These are phyloP conservation scores for Heliamphora exappendiculata DNA, from an alignment of 148 eudicot genomes.

Conservation along the genomic window DNA sequence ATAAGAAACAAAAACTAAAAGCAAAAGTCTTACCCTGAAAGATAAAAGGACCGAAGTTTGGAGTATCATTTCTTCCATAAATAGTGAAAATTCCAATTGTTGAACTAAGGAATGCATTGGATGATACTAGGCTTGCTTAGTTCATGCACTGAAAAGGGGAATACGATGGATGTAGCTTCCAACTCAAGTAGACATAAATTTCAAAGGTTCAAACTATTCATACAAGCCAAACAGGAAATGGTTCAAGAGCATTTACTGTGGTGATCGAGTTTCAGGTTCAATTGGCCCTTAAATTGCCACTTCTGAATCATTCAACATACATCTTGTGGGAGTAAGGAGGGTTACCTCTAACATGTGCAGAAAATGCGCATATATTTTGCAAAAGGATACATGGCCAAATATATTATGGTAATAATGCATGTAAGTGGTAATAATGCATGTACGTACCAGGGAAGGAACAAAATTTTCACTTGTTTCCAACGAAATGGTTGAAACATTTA, in stretches of 20 bases:
- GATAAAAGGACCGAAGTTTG: background rate
- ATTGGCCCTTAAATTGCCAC: background rate
- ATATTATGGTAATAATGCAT: too few species aligned
- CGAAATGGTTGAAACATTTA: too few species aligned
- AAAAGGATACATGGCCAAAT: too few species aligned
- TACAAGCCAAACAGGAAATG: background rate
- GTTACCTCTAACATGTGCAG: background rate
- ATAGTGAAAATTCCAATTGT: too few species aligned
- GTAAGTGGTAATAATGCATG: too few species aligned
- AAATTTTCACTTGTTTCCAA: too few species aligned
- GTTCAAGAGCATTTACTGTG: background rate
- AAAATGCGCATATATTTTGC: too few species aligned
- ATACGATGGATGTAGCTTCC: background rate
- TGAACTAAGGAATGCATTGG: background rate
- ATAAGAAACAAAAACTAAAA: background rate
- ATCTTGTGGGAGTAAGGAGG: background rate
- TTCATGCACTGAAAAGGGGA: slow-evolving; percentile 1
- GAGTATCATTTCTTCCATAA: background rate
- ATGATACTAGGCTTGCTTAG: background rate
- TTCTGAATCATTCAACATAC: background rate
- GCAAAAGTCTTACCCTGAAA: too few species aligned
- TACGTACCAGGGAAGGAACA: too few species aligned
- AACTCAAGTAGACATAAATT: background rate
- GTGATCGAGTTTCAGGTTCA: background rate
- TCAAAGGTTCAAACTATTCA: background rate